These are phyloP conservation scores for Nemania diffusa DNA, from an alignment of 2,329 filamentous ascomycete genomes.

Conservation along the genomic window DNA sequence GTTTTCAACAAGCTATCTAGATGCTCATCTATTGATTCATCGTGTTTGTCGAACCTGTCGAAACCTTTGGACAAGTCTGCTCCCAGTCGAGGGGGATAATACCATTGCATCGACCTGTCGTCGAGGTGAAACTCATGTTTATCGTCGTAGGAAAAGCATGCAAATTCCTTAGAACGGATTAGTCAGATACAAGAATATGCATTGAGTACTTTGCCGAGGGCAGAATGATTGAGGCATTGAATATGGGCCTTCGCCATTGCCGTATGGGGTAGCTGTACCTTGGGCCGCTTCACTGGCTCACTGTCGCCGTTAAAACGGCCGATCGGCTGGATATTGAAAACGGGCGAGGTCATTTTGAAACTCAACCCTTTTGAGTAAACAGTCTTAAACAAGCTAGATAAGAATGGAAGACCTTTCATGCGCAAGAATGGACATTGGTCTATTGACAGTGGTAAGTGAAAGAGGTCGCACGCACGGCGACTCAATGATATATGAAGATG, in stretches of 20 bases:
- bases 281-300: conserved; percentile 79
- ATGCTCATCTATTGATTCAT: conserved; percentile 87
- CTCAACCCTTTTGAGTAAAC: background rate
- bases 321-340: conserved; percentile 75
- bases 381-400: background rate
- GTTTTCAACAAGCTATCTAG: conserved; percentile 84
- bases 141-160: conserved; percentile 92
- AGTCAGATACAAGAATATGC: background rate
- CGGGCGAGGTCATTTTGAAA: conserved; percentile 21
- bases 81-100: conserved; percentile 79
- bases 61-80: conserved; percentile 83
- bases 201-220: background rate
- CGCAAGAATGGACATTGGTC: background rate
- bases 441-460: background rate
- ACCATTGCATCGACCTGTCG: conserved; percentile 85
- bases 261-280: conserved; percentile 58
- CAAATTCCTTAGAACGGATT: conserved; percentile 74
- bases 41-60: conserved; percentile 82
- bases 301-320: conserved; percentile 73
- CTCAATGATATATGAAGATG: too few species aligned
- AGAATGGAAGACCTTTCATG: background rate
- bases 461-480: too few species aligned
- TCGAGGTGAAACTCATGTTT: conserved; percentile 80
- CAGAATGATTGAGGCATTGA: background rate
- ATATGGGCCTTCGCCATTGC: background rate